Base-by-base conservation (phyloP, 805 yeast species). In the Zygosaccharomyces pseudorouxii region DNA sequence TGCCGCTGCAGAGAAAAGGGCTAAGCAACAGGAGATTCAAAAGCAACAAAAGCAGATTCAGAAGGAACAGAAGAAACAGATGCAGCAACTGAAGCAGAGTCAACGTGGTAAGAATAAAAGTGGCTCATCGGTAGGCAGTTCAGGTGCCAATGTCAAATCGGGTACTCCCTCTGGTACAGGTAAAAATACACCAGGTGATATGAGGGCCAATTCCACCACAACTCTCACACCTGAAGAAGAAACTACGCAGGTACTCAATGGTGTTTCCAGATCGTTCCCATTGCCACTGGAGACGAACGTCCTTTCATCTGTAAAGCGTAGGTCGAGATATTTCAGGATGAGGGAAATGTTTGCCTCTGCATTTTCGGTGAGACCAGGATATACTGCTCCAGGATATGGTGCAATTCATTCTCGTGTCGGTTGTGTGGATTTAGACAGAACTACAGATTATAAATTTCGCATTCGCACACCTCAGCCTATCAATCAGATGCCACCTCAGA, bases 321-420 rank as follows among this genome's bases (percentile, higher is more conserved):
- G 96, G 53, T 82, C 82, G 27, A 77, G 81, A 49, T 88, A 87
- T 58, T 74, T 93, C 57, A 79, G 95, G 52, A 84, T 89, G 86
- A 77, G 98, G 55, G 99, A 93, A 65, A 87, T 90, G 83, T 86
- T 92, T 69, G 96, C 97, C 1, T 80, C 86, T 51, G 92, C 96
- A 2, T 66, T 66, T 43, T 51, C 62, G 5, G 55, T 64, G 3
- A 64, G 59, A 46, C 63, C 59, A 16, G 69, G 69, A 1, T 66
- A 55, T 1, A 75, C 86, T 11, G 72, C 86, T 8, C 88, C 81
- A 9, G 76, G 86, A 37, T 78, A 82, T 47, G 73, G 76, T 29
- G 70, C 77, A 1, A 69, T 76, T 48, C 74, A 73, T 48, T 78
- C 78, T 45, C 78, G 80, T 5, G 79, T 82, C 35, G 95, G 95